Evolutionary conservation across 192 early-diverging fungal genomes (phyloP).

Genomic region (Mortierella antarctica): DNA sequence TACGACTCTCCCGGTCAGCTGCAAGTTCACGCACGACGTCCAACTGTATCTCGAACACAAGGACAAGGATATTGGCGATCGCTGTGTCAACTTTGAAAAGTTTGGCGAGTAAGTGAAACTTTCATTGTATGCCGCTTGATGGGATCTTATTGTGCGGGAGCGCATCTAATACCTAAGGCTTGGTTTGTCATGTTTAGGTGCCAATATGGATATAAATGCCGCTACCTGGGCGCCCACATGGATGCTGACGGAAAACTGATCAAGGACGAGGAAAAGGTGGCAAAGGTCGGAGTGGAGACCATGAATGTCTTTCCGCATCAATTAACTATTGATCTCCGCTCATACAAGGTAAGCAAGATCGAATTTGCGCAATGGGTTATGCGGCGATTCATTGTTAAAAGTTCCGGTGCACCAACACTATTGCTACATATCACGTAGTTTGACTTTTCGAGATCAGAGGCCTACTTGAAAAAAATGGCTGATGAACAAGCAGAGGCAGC

Average conservation of each 20-base stretch:
- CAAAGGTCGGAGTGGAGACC: slow-evolving; percentile 10
- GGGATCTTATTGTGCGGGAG: background rate
- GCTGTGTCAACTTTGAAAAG: slow-evolving; percentile 75
- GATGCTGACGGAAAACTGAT: slow-evolving; percentile 58
- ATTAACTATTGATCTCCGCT: slow-evolving; percentile 20
- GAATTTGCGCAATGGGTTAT: background rate
- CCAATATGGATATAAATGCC: slow-evolving; percentile 71
- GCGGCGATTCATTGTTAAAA: background rate
- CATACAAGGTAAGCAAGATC: slow-evolving; percentile 21
- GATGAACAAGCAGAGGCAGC: slow-evolving; percentile 33
- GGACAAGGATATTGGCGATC: slow-evolving; percentile 75
- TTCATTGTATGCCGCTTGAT: too few relatives aligned
- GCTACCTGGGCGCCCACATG: slow-evolving; percentile 67
- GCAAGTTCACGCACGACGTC: slow-evolving; percentile 86
- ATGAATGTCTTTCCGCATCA: slow-evolving; percentile 31
- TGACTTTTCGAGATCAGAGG: slow-evolving; percentile 39
- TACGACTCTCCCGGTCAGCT: slow-evolving; percentile 47
- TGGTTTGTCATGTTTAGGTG: slow-evolving; percentile 54
- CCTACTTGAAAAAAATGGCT: slow-evolving; percentile 45
- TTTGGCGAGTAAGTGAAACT: slow-evolving; percentile 75
- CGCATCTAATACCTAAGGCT: background rate
- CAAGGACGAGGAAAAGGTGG: slow-evolving; percentile 66
- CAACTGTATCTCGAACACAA: slow-evolving; percentile 77
- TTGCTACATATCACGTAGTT: slow-evolving; percentile 13
- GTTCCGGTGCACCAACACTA: too few relatives aligned